Evolutionary conservation across 176 grass and related monocot species (phyloP), one percentile per base, ranked within the genome.

Genomic region (Oryza nivara): DNA sequence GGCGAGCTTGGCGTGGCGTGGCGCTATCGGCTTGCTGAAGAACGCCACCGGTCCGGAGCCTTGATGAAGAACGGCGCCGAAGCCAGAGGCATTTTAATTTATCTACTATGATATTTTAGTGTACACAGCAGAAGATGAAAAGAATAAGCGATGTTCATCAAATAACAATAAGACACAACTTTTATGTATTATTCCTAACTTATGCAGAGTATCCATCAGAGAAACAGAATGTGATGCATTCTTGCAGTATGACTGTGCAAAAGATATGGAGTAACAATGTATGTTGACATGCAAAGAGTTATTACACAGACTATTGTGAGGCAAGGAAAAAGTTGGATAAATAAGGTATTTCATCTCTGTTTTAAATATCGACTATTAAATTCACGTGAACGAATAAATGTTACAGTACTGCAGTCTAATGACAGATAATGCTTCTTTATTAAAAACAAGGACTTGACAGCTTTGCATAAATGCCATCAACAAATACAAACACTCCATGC

Each of bases 391-490:
- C 23, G 38, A 5, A 4, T 69, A 65, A 51, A 47, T 5, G 41
- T 34, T 56, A 78, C 54, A 9, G 48, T 15, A 70, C 15, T 45
- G 35, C 9, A 82, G 13, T 23, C 4, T 41, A 78, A 47, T 28
- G 11, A 3, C 10, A 65, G 19, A 15, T 54, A 67, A 16, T 75
- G 72, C 65, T 70, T 66, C 16, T 73, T 64, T 22, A 41, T 9
- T 65, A 48, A 44, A 51, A 34, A 38, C 34, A 68, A 45, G 63
- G 41, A 76, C 52, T 20, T 56, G 52, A 19, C 16, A 49, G 9
- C 47, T 80, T 70, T 20, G 70, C 70, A 80, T 41, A 74, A 51
- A 86, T 66, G 80, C 12, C 10, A 80, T 73, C 77, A 75, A 45
- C 3, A 20, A 65, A 46, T 7, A 26, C 36, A 64, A 68, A 40